These are phyloP conservation scores for Holtermannia corniformis DNA, from an alignment of 768 basidiomycete genomes.

Conservation along the genomic window DNA sequence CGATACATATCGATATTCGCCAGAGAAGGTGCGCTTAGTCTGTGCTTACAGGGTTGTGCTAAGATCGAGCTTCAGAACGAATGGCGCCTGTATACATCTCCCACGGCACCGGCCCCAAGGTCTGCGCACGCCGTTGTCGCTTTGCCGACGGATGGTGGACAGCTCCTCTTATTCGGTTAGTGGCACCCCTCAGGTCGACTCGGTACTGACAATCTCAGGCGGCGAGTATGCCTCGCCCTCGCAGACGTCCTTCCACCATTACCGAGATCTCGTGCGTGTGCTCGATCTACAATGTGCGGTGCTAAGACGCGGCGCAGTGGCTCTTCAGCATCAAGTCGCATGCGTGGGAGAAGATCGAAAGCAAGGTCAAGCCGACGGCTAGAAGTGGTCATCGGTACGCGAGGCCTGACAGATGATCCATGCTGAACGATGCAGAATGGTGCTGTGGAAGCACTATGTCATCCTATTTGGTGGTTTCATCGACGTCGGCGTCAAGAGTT, in stretches of 20 bases:
- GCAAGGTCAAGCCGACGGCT: conserved; percentile 66
- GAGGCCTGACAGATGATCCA: too few species aligned
- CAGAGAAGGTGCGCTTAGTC: conserved; percentile 59
- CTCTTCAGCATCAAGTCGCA: conserved; percentile 66
- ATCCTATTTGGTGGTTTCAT: conserved; percentile 86
- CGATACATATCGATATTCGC: conserved; percentile 75
- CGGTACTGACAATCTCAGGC: conserved; percentile 43
- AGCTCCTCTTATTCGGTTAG: conserved; percentile 70
- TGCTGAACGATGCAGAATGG: conserved; percentile 54
- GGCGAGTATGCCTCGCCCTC: conserved; percentile 78
- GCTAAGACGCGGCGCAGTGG: conserved; percentile 38
- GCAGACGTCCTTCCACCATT: conserved; percentile 79
- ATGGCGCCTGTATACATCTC: conserved; percentile 77
- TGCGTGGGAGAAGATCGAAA: conserved; percentile 80
- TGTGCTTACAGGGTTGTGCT: not conserved
- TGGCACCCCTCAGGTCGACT: not conserved
- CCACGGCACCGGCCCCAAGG: conserved; percentile 75
- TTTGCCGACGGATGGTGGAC: conserved; percentile 69
- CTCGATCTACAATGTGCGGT: not conserved
- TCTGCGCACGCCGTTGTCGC: conserved; percentile 76
- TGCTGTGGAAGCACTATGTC: conserved; percentile 76
- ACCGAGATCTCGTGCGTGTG: conserved; percentile 55
- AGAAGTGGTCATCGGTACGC: conserved; percentile 73
- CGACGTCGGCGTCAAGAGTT: conserved; percentile 74
- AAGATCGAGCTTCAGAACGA: conserved; percentile 52